Evolutionary conservation across 139 green algal genomes (phyloP).

Genomic region (Chlamydomonas sphaeroides): DNA sequence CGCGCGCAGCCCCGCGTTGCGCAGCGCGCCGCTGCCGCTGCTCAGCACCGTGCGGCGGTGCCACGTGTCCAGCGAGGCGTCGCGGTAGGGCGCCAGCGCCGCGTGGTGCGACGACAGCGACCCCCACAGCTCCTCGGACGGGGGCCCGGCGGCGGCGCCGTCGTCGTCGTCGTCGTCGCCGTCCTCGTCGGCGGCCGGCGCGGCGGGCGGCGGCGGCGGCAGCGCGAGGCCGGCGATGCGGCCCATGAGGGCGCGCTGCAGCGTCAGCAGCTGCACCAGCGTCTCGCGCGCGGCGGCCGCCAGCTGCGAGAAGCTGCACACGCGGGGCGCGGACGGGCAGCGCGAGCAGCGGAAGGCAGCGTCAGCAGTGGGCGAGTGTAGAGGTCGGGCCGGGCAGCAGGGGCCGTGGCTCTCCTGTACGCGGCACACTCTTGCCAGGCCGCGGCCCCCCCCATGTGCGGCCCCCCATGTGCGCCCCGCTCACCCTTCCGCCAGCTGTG

Average conservation of each 20-base stretch:
- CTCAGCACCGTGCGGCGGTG: slow-evolving; percentile 81
- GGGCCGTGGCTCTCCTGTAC: no score
- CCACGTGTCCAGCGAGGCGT: slow-evolving; percentile 84
- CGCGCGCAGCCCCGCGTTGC: slow-evolving; percentile 61
- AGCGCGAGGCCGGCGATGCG: slow-evolving; percentile 54
- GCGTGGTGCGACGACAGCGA: slow-evolving; percentile 35
- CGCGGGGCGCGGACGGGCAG: no score
- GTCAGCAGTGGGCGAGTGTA: no score
- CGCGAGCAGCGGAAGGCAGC: no score
- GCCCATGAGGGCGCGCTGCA: slow-evolving; percentile 62
- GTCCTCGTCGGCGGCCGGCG: slow-evolving; percentile 7
- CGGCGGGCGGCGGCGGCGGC: neutral
- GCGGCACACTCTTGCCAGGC: no score
- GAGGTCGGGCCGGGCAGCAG: no score
- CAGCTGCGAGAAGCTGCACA: slow-evolving; percentile 27
- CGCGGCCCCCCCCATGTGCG: neutral
- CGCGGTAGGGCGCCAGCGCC: slow-evolving; percentile 65
- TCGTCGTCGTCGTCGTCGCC: neutral
- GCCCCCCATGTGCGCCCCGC: slow-evolving; percentile 27
- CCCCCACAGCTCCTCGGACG: slow-evolving; percentile 53
- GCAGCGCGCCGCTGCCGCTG: slow-evolving; percentile 54
- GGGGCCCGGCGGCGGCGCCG: no score
- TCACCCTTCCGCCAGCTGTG: neutral
- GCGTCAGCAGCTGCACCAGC: slow-evolving; percentile 54
- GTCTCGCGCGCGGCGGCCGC: slow-evolving; percentile 26